Evolutionary conservation across 1,139 yeast genomes (phyloP), one percentile per base, ranked within the genome.

Genomic region (Pichia sp.): DNA sequence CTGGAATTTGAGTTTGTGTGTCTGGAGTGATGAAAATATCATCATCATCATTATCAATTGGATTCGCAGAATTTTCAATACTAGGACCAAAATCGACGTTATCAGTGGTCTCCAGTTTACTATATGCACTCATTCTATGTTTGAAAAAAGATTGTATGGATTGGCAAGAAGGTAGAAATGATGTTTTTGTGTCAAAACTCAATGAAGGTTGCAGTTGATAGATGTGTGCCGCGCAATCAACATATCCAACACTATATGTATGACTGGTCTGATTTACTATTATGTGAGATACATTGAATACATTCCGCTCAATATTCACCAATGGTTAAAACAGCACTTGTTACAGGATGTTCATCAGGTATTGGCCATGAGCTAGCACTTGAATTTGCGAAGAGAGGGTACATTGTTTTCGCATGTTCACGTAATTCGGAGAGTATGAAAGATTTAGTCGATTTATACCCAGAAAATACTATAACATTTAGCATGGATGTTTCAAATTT

Each of bases 291-390:
- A 22, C 24, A 22, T 10, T 7, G 9, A 6, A 22, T 10, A 22
- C 24, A 22, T 10, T 22, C 10, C 9, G 9, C 7, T 22, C 24
- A 7, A 7, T 10, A 2, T 14, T 14, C 6, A 5, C 8, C 30
- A 14, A 30, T 30, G 32, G n/a, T n/a, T 5, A 31, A 31, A 30
- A 49, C 56, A 14, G 88, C 78, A 2, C 63, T 82, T 34, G 73
- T 84, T 25, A 84, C 94, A 1, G 95, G 94, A 8, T 84, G 85
- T 15, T 81, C 91, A 0, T 79, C 89, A 0, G 95, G 94, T 10
- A 84, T 84, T 49, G 95, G 94, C 4, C 74, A 65, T 55, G 76
- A 78, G 15, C 64, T 81, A 10, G 77, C 89, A 25, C 67, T 71
- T 43, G 86, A 81, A 52, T 67, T 84, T 46, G 79, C 84, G 14